Base-by-base conservation (phyloP, 805 yeast species). In the Candida berthetii region DNA sequence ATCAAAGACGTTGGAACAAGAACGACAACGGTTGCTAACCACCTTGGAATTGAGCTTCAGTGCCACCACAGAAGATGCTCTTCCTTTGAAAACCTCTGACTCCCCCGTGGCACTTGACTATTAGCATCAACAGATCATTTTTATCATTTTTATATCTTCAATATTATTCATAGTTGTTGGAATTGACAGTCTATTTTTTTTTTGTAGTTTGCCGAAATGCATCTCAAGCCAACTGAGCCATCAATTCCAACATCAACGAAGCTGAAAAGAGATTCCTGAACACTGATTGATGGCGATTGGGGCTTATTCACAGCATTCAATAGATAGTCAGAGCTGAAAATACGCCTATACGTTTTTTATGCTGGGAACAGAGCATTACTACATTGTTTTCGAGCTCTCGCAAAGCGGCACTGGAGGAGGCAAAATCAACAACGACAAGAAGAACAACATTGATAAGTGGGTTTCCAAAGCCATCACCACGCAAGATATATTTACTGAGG, bases 1-100 rank as follows among this genome's bases (percentile, higher is more conserved):
- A 2, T 36, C 41, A n/a, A 50, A 43, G 28, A 35, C 29, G 15
- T 41, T 47, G 42, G 40, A 47, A 31, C 39, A 27, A 24, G 58
- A 56, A 28, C 47, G 42, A 15, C 31, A 28, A 7, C 41, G 27
- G 33, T 44, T 54, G 16, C 16, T 37, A 9, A 19, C 19, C 16
- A 24, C 10, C 15, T 19, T 34, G 25, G 17, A 22, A 22, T 22
- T 22, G 24, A 7, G 24, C 8, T 22, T 22, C 24, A 22, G 17
- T 16, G 35, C 11, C 25, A 19, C 15, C 10, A 18, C 31, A 13
- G 31, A 28, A 6, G 11, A n/a, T 13, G 7, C 20, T n/a, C 3
- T 16, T 7, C 18, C 17, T 6, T 15, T 7, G 7, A 15, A 3
- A 9, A 7, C 33, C 3, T n/a, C 33, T 8, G 9, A 4, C 7